phyloP scores from a whole-genome alignment of 768 basidiomycete species.

The Tricholomella constricta region DNA sequence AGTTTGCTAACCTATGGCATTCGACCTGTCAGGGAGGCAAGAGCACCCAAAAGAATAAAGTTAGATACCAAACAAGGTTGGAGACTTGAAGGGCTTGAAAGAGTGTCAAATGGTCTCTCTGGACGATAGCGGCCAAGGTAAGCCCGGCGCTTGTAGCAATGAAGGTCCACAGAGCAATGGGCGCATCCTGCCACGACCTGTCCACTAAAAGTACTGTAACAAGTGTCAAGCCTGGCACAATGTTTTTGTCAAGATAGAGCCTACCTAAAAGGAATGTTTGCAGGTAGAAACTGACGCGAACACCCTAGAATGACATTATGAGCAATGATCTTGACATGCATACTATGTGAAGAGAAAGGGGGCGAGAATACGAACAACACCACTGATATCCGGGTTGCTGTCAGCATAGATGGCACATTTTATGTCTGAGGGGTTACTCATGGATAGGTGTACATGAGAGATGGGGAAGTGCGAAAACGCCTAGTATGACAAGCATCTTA shows the following conservation, averaged over 20 bases:
- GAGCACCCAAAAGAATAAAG: neutral
- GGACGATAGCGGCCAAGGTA: conserved; percentile 39
- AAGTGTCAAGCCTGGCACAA: neutral
- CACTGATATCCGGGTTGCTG: conserved; percentile 37
- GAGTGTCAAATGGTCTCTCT: conserved; percentile 33
- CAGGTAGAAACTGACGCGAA: conserved; percentile 35
- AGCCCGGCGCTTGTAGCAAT: conserved; percentile 42
- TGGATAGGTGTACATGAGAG: conserved; percentile 1
- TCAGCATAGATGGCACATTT: conserved; percentile 19
- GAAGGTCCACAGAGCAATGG: conserved; percentile 44
- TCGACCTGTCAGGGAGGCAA: neutral
- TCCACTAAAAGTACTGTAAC: conserved; percentile 39
- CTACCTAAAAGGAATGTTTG: conserved; percentile 28
- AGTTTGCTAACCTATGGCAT: conserved; percentile 40
- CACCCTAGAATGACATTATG: conserved; percentile 23
- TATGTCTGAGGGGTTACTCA: conserved; percentile 6
- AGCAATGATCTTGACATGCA: neutral
- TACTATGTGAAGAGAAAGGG: neutral
- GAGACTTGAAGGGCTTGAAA: conserved; percentile 44
- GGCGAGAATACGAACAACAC: conserved; percentile 22
- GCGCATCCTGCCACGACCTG: conserved; percentile 42
- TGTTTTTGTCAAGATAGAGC: neutral
- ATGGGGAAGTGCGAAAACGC: neutral
- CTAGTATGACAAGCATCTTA: neutral
- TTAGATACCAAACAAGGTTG: conserved; percentile 43